These are phyloP conservation scores for Suillus plorans DNA, from an alignment of 768 basidiomycete species.

Conservation along the genomic window DNA sequence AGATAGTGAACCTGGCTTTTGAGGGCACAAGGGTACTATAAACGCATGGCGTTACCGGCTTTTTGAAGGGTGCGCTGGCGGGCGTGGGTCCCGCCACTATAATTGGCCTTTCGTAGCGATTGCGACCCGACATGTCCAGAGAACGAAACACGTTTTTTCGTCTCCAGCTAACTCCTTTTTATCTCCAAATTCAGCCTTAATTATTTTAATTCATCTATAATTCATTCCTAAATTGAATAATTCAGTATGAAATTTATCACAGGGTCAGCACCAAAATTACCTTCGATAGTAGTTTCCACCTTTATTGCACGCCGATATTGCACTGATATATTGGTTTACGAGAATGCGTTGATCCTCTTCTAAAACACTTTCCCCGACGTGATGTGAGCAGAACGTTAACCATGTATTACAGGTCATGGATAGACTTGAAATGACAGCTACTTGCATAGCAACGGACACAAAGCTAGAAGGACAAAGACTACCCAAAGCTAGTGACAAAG, in stretches of 20 bases:
- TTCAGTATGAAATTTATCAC: background rate
- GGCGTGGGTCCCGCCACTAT: constrained; percentile 44
- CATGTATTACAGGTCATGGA: background rate
- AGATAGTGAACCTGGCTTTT: constrained; percentile 27
- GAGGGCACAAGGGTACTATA: constrained; percentile 25
- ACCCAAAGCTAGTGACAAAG: constrained; percentile 18
- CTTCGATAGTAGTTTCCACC: background rate
- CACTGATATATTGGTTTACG: constrained; percentile 7
- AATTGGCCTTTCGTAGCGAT: constrained; percentile 49
- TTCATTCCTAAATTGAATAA: constrained; percentile 15
- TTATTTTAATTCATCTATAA: constrained; percentile 20
- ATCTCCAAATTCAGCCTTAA: constrained; percentile 19
- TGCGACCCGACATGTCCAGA: constrained; percentile 60
- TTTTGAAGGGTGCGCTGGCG: constrained; percentile 42
- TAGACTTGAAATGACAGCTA: background rate
- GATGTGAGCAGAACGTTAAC: background rate
- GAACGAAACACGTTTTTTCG: constrained; percentile 79
- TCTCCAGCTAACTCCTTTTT: constrained; percentile 45
- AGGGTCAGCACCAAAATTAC: background rate
- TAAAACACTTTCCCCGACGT: constrained; percentile 1
- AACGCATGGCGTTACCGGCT: constrained; percentile 31
- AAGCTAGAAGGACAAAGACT: constrained; percentile 12
- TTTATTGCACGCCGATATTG: constrained; percentile 3
- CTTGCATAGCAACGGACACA: constrained; percentile 21
- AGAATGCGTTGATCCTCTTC: background rate